Evolutionary conservation across 2,329 filamentous ascomycete species (phyloP), one percentile per base, ranked within the genome.

Genomic region (Trichoderma atrobrunneum): DNA sequence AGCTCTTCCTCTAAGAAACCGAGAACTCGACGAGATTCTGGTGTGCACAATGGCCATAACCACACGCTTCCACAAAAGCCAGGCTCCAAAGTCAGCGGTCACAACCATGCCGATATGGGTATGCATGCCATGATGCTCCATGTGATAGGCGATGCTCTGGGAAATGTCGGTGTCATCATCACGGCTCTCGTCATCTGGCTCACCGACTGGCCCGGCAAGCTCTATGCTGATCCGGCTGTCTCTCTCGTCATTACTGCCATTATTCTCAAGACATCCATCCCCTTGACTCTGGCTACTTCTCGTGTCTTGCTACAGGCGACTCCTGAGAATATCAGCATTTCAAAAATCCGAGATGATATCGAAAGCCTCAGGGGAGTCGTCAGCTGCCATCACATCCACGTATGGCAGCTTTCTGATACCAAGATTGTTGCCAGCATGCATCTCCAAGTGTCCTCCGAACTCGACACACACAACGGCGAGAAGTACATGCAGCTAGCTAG

Each of bases 371-470:
- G 92, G 0, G 95, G 95, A 56, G 92, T 99, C 62, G 86, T 96
- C 73, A 94, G 92, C 80, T 97, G 94, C 79, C 96, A 99, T 82
- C 95, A 99, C 80, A 87, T 99, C 26, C 96, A 99, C 80, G 94
- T 99, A 74, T 99, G 96, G 96, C 95, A 98, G 81, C 88, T 99
- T 39, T 97, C 93, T 18, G 95, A 98, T 79, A 96, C 94, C 67
- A 97, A 98, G 84, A 87, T 97, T 39, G 92, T 99, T 48, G 95
- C 96, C 14, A 96, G 93, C 12, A 89, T 99, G 82, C 96, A 99
- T 79, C 91, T 99, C 59, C 94, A 97, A 80, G 92, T 99, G 26
- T 90, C 91, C 61, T 97, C 97, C 80, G 93, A 95, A 76, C 94
- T 97, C 81, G 91, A 94, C 79, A 93, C 92, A 63, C 90, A 94